Evolutionary conservation across 1,139 yeast species (phyloP), one percentile per base, ranked within the genome.

Genomic region (Blastobotrys serpentis): DNA sequence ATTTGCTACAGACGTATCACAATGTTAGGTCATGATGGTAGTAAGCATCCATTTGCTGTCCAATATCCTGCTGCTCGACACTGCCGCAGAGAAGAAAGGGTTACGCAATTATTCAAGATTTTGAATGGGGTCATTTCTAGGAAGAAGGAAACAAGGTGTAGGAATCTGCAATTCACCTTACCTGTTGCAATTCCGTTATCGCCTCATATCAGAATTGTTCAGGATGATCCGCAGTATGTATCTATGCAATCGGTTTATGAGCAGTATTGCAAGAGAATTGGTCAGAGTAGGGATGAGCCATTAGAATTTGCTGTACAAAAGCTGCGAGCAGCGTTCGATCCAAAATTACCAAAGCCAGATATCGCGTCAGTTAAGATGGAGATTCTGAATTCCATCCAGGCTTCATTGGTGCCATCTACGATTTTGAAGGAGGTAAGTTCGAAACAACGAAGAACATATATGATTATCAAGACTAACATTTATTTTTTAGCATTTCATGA

Each of bases 11-110:
- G 92, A 65, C 78, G 97, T 42, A 74, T 94, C 56, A 85, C 88
- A 51, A 87, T 94, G 46, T 79, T 97, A 47, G 98, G 98, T 7
- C 87, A 87, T 60, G 97, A 92, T 65, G 98, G 98, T 56, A 81
- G 89, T 55, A 69, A 85, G 50, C 96, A 92, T 67, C 81, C 92
- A 41, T 94, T 92, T 74, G 95, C 96, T 0, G 95, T 94, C 14
- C 98, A 94, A 70, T 90, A 86, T 68, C 98, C 99, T 3, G 96
- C 98, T 14, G 97, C 96, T 8, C 82, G 98, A 59, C 97, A 92
- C 62, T 88, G 96, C 61, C 85, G 98, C 63, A 81, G 98, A 50
- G 99, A 94, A 66, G 99, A 94, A 64, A 78, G 96, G 45, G 84
- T 92, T 51, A 86, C 88, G 74, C 98, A 92, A 66, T 70, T 94